phyloP scores from a whole-genome alignment of 257 asterid genomes.

The Salvia miltiorrhiza region DNA sequence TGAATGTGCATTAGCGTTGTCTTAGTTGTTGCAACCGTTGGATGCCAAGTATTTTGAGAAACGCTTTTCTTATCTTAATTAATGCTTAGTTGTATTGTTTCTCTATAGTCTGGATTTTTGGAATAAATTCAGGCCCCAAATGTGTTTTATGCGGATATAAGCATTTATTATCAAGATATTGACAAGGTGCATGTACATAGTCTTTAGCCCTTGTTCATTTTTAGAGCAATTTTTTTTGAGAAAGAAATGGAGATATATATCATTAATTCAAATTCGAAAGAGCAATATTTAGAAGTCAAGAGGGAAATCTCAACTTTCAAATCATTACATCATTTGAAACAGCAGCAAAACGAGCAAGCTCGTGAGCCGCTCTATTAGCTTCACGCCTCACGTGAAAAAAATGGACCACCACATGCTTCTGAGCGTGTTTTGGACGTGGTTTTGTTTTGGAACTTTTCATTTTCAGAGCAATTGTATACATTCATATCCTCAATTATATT shows the following conservation, averaged over 20 bases:
- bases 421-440: too few species aligned
- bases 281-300: too few species aligned
- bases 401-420: too few species aligned
- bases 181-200: neutral
- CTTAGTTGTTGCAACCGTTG: constrained; percentile 21
- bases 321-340: too few species aligned
- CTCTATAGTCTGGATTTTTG: constrained; percentile 6
- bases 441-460: too few species aligned
- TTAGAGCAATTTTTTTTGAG: too few species aligned
- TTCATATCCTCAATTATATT: neutral
- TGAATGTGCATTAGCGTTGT: neutral
- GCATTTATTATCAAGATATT: constrained; percentile 9
- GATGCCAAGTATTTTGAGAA: neutral
- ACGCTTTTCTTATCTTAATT: neutral
- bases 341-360: too few species aligned
- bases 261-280: too few species aligned
- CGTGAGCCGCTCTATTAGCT: too few species aligned
- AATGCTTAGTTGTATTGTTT: neutral
- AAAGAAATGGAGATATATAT: too few species aligned
- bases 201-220: neutral
- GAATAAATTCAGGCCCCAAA: neutral
- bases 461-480: neutral
- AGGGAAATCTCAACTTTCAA: too few species aligned
- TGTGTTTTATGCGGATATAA: neutral
- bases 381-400: too few species aligned